These are phyloP conservation scores for Hirsutella rhossiliensis DNA, from an alignment of 2,329 filamentous ascomycete species.

Conservation along the genomic window DNA sequence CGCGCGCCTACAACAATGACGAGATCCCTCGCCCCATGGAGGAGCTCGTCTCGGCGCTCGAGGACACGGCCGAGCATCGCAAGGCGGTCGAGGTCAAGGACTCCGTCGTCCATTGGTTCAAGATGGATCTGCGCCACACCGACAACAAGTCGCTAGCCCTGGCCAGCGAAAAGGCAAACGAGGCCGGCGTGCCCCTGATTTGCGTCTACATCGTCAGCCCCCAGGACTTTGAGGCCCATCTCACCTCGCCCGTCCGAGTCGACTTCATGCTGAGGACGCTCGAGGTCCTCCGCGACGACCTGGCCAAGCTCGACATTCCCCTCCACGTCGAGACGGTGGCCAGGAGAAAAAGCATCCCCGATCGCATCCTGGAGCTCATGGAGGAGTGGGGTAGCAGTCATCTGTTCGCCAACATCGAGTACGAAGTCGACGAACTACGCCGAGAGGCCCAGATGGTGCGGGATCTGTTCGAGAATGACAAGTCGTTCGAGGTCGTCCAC, in stretches of 20 bases:
- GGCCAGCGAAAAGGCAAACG: slow-evolving; percentile 53
- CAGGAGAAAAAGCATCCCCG: slow-evolving; percentile 49
- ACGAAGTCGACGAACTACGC: slow-evolving; percentile 81
- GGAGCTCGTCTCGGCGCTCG: slow-evolving; percentile 46
- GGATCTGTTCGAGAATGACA: slow-evolving; percentile 46
- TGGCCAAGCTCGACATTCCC: slow-evolving; percentile 63
- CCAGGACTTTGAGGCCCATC: slow-evolving; percentile 73
- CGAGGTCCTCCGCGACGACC: slow-evolving; percentile 48
- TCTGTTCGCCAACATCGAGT: slow-evolving; percentile 75
- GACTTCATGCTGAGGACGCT: slow-evolving; percentile 73
- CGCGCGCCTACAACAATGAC: slow-evolving; percentile 59
- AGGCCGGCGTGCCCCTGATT: slow-evolving; percentile 59
- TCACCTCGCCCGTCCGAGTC: slow-evolving; percentile 59
- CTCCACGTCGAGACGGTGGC: slow-evolving; percentile 62
- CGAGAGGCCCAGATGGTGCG: slow-evolving; percentile 58
- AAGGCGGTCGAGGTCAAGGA: slow-evolving; percentile 38
- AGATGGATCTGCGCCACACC: slow-evolving; percentile 59
- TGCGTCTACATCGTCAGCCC: slow-evolving; percentile 71
- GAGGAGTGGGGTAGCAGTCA: slow-evolving; percentile 62
- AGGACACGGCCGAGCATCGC: slow-evolving; percentile 44
- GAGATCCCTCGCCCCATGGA: slow-evolving; percentile 64
- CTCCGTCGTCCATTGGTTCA: slow-evolving; percentile 83
- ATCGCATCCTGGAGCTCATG: slow-evolving; percentile 51
- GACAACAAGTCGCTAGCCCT: slow-evolving; percentile 64
- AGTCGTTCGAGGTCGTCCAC: slow-evolving; percentile 60